These are phyloP conservation scores for Sphagnum tenellum DNA, from an alignment of 225 moss, liverwort and hornwort genomes.

Conservation along the genomic window DNA sequence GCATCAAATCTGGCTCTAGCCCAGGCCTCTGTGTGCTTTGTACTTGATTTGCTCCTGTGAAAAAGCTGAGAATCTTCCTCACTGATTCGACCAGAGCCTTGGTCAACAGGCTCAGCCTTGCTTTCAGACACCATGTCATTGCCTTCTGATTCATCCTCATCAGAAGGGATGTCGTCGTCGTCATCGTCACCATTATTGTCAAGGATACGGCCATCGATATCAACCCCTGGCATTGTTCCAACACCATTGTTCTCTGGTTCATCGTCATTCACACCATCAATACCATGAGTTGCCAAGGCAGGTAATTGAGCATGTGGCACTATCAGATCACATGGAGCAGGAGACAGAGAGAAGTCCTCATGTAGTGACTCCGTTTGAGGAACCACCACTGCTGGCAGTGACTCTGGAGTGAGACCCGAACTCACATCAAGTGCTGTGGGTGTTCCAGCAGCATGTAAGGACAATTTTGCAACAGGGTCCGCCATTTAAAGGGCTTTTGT, in stretches of 20 bases:
- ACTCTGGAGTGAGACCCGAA: too few relatives aligned
- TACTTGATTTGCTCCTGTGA: conserved; percentile 40
- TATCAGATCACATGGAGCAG: too few relatives aligned
- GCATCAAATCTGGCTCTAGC: conserved; percentile 60
- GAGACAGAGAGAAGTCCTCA: too few relatives aligned
- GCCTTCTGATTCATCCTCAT: conserved; percentile 53
- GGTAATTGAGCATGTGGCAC: too few relatives aligned
- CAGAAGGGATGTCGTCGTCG: conserved; percentile 40
- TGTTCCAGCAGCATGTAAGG: too few relatives aligned
- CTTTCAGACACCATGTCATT: conserved; percentile 35
- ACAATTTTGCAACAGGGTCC: too few relatives aligned
- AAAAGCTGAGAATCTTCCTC: conserved; percentile 37
- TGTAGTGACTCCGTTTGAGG: too few relatives aligned
- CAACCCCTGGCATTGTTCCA: conserved; percentile 20
- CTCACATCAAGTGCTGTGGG: too few relatives aligned
- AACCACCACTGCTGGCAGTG: too few relatives aligned
- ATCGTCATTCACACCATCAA: conserved; percentile 3
- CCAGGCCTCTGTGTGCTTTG: conserved; percentile 64
- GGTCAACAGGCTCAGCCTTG: conserved; percentile 37
- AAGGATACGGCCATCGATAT: conserved; percentile 25
- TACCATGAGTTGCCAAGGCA: too few relatives aligned
- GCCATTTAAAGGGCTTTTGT: too few relatives aligned
- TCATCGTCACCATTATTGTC: conserved; percentile 32
- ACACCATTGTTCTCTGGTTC: conserved; percentile 34
- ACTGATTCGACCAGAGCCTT: conserved; percentile 14